These are phyloP conservation scores for Excoecaria cochinchinensis DNA, from an alignment of 345 rosid species.

Conservation along the genomic window DNA sequence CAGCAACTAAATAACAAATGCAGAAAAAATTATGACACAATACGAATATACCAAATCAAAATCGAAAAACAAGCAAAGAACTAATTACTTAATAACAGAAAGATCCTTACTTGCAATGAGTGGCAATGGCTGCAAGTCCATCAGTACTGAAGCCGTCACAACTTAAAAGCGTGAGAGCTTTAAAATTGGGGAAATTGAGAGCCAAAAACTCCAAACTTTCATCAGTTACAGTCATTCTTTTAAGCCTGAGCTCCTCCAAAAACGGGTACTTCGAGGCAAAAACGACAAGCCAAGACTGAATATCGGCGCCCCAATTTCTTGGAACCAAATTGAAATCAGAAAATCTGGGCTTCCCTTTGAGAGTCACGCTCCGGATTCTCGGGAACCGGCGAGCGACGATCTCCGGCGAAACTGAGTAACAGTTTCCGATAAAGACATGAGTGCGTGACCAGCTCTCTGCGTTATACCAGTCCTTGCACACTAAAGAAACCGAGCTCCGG, in stretches of 20 bases:
- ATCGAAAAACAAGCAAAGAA: not conserved
- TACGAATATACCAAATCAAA: not conserved
- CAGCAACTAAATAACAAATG: not conserved
- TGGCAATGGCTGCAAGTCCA: slow-evolving; percentile 56
- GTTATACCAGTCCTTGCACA: slow-evolving; percentile 63
- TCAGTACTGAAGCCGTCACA: slow-evolving; percentile 69
- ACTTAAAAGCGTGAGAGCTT: slow-evolving; percentile 52
- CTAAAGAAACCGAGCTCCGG: slow-evolving; percentile 61
- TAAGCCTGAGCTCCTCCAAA: slow-evolving; percentile 60
- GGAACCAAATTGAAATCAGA: slow-evolving; percentile 72
- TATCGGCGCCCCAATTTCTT: slow-evolving; percentile 65
- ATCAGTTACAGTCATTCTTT: slow-evolving; percentile 67
- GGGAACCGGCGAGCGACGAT: slow-evolving; percentile 57
- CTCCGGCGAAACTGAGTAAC: slow-evolving; percentile 67
- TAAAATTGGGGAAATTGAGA: slow-evolving; percentile 45
- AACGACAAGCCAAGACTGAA: slow-evolving; percentile 54
- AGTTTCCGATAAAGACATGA: slow-evolving; percentile 65
- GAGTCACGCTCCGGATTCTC: slow-evolving; percentile 48
- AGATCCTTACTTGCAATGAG: slow-evolving; percentile 55
- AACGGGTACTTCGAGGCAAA: slow-evolving; percentile 51
- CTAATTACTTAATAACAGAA: not conserved
- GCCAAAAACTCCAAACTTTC: slow-evolving; percentile 60
- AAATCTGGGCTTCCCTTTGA: slow-evolving; percentile 74
- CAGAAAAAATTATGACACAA: not conserved
- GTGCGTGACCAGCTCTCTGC: slow-evolving; percentile 64